Base-by-base conservation (phyloP, 352 stramenopile species). In the Elongisporangium prolatum region DNA sequence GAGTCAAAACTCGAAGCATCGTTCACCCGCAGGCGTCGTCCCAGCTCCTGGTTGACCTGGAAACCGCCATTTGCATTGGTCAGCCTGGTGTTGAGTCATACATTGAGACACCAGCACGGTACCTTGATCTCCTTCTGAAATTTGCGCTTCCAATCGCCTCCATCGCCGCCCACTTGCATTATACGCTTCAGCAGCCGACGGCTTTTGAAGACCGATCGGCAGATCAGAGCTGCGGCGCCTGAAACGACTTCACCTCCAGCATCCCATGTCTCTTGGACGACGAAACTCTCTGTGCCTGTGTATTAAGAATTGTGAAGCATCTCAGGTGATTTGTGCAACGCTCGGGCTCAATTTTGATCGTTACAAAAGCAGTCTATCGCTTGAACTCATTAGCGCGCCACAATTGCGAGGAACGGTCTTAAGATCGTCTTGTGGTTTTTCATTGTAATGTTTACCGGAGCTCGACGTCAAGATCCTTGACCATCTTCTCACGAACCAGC, bases 391-490 rank as follows among this genome's bases (percentile, higher is more conserved):
- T 44, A 13, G 34, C 9, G 34, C 10, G 17, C 17, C 34, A 11
- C 34, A 44, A 44, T 44, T 11, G 34, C 34, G 34, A 44, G 34
- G 34, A 9, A 44, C 34, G 34, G 4, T 44, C 34, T 44, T 40
- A 9, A 9, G 4, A 40, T 40, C 9, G 14, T 40, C 34, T 44
- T 44, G 34, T 44, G 9, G 8, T 44, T 44, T 17, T 17, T 44
- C 34, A 13, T 44, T 13, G 34, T 13, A 13, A 13, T 44, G 10
- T 68, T 55, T 96, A 98, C 75, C 95, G 80, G n/a, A 98, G 80
- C 62, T 96, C 86, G 28, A 98, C 86, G 22, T 71, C 74, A 10
- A 98, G 75, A n/a, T 87, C 70, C 34, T 73, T 63, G 22, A 84
- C 80, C 60, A 94, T 74, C 60, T 83, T 77, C 10, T 80, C 68